A percentile compares a stretch with the other conserved stretches of the same genome.
Evolutionary conservation across 768 basidiomycete species (phyloP).

Genomic region (Rossbeevera mucosa): DNA sequence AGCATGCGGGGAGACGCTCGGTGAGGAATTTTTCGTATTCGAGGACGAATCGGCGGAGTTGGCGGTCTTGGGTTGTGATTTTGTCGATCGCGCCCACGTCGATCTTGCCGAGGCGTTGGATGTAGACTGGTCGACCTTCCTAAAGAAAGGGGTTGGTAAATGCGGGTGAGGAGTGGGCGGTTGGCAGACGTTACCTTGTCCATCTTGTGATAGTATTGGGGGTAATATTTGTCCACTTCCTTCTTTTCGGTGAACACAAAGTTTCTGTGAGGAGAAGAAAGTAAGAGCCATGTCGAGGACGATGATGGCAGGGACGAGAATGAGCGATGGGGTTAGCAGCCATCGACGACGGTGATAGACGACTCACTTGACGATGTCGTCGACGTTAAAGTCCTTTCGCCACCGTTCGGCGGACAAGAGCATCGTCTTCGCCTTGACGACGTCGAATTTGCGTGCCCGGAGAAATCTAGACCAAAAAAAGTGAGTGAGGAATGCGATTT

Average conservation of each 20-base stretch:
- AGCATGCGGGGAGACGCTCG: conserved; percentile 78
- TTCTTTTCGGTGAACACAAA: conserved; percentile 84
- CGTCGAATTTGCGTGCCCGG: conserved; percentile 89
- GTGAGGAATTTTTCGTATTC: conserved; percentile 90
- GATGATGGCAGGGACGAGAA: not conserved
- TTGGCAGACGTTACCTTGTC: conserved; percentile 73
- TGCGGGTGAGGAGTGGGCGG: not conserved
- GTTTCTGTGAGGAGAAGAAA: conserved; percentile 41
- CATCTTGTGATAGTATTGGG: conserved; percentile 93
- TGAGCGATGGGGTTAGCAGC: too few species aligned
- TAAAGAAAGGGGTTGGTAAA: conserved; percentile 21
- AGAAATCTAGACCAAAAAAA: conserved; percentile 61
- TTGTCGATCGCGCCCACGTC: conserved; percentile 81
- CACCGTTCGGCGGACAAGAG: conserved; percentile 77
- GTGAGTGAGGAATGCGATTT: not conserved
- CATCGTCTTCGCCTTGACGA: conserved; percentile 80
- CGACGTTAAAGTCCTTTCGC: conserved; percentile 81
- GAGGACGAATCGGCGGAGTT: conserved; percentile 79
- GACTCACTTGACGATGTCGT: conserved; percentile 64
- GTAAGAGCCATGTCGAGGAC: not conserved
- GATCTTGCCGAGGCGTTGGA: conserved; percentile 87
- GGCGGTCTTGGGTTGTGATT: conserved; percentile 81
- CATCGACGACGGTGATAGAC: too few species aligned
- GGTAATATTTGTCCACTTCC: conserved; percentile 88
- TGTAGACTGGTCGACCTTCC: conserved; percentile 95